phyloP scores from a whole-genome alignment of 257 asterid species.

The Handroanthus guayacan region DNA sequence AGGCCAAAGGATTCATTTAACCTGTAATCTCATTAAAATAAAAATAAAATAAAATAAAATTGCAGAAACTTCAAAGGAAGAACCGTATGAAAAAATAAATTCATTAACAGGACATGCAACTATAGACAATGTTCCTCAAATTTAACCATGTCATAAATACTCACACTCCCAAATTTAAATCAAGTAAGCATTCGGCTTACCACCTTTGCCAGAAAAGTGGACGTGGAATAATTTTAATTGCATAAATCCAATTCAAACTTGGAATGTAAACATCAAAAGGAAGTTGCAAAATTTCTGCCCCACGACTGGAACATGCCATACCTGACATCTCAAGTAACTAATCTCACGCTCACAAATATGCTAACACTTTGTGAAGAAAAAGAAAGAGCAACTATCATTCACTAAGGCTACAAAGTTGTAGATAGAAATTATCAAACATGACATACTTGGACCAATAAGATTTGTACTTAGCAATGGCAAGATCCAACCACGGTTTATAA shows the following conservation, averaged over 20 bases:
- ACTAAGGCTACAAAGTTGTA: constrained; percentile 62
- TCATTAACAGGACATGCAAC: not conserved
- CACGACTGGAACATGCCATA: not conserved
- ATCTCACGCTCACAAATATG: constrained; percentile 12
- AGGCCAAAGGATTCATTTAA: no score
- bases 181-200: not conserved
- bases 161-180: not conserved
- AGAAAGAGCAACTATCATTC: constrained; percentile 39
- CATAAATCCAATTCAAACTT: not conserved
- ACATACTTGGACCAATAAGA: constrained; percentile 85
- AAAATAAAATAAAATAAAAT: no score
- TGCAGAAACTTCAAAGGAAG: no score
- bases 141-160: not conserved
- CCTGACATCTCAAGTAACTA: not conserved
- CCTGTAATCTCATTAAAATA: no score
- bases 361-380: not conserved
- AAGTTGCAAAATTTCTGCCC: not conserved
- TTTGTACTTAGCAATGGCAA: constrained; percentile 86
- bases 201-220: not conserved
- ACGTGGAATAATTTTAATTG: not conserved
- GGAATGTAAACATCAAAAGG: not conserved
- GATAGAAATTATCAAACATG: constrained; percentile 65
- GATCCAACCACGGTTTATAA: constrained; percentile 98
- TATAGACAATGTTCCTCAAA: not conserved
- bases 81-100: no score